phyloP scores from a whole-genome alignment of 495 filamentous ascomycete genomes.

The Penicillium paxilli region DNA sequence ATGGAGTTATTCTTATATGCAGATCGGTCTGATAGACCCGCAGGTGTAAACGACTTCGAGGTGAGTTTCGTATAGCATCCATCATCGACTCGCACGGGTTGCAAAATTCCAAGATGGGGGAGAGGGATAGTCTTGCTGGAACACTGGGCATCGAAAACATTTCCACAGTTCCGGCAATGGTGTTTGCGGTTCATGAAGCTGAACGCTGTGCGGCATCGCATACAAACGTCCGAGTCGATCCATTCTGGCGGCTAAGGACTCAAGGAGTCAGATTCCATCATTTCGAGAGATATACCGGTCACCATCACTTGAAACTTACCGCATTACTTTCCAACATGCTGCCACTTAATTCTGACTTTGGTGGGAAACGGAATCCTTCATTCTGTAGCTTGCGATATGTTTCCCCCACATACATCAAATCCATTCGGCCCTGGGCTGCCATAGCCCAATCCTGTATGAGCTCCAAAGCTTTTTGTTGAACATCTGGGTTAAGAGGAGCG shows the following conservation, averaged over 20 bases:
- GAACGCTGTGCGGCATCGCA: constrained; percentile 93
- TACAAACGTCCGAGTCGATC: constrained; percentile 97
- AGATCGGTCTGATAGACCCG: constrained; percentile 43
- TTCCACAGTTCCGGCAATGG: constrained; percentile 96
- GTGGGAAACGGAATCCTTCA: constrained; percentile 89
- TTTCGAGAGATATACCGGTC: background rate
- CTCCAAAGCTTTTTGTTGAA: constrained; percentile 86
- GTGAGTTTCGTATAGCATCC: constrained; percentile 90
- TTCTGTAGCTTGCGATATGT: constrained; percentile 77
- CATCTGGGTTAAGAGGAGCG: constrained; percentile 76
- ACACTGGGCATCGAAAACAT: constrained; percentile 92
- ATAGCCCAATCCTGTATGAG: constrained; percentile 92
- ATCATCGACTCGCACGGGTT: constrained; percentile 94
- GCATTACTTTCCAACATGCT: constrained; percentile 97
- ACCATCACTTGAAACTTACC: constrained; percentile 56
- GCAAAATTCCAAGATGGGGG: constrained; percentile 88
- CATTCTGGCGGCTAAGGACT: constrained; percentile 83
- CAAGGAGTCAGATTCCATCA: constrained; percentile 10
- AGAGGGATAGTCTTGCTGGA: constrained; percentile 86
- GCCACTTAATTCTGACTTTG: constrained; percentile 79
- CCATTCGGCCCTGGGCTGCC: constrained; percentile 81
- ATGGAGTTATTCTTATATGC: constrained; percentile 53
- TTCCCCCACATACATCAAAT: constrained; percentile 82
- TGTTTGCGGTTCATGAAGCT: constrained; percentile 98
- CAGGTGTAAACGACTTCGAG: constrained; percentile 58